Evolutionary conservation across 441 rosid species (phyloP).

Genomic region (Pelargonium exstipulatum): DNA sequence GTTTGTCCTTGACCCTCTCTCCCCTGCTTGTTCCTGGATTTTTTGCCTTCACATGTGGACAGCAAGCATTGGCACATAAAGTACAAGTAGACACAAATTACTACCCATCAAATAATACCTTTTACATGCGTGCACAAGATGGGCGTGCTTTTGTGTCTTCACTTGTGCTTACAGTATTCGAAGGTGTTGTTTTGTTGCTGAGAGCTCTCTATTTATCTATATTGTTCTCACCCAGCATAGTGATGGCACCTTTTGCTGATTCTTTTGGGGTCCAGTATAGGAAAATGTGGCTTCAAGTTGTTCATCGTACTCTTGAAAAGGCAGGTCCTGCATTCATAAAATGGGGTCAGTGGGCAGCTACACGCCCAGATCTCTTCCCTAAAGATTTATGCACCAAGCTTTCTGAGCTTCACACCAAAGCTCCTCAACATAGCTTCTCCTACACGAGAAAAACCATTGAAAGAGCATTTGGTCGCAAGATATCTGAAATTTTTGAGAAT

Average conservation of each 20-base stretch:
- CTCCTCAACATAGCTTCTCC: slow-evolving; percentile 90
- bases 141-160: slow-evolving; percentile 64
- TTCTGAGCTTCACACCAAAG: slow-evolving; percentile 83
- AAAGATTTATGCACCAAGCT: slow-evolving; percentile 87
- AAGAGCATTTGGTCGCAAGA: slow-evolving; percentile 88
- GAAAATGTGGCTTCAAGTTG: slow-evolving; percentile 67
- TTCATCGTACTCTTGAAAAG: slow-evolving; percentile 69
- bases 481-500: slow-evolving; percentile 73
- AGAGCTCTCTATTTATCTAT: slow-evolving; percentile 71
- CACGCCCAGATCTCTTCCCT: slow-evolving; percentile 96
- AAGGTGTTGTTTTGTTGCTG: slow-evolving; percentile 55
- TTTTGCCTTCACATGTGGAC: slow-evolving; percentile 53
- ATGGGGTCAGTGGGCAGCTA: slow-evolving; percentile 99
- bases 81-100: slow-evolving; percentile 35
- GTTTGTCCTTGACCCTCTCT: slow-evolving; percentile 73
- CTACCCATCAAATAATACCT: slow-evolving; percentile 46
- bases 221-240: slow-evolving; percentile 72
- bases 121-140: slow-evolving; percentile 68
- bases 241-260: slow-evolving; percentile 81
- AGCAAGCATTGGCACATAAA: slow-evolving; percentile 63
- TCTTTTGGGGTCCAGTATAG: slow-evolving; percentile 61
- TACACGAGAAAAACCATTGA: slow-evolving; percentile 82
- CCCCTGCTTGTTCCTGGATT: slow-evolving; percentile 59
- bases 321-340: slow-evolving; percentile 99
- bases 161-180: slow-evolving; percentile 43